Conservation (phyloP, 2,329 filamentous ascomycete species). For the Calonectria crousiana region DNA sequence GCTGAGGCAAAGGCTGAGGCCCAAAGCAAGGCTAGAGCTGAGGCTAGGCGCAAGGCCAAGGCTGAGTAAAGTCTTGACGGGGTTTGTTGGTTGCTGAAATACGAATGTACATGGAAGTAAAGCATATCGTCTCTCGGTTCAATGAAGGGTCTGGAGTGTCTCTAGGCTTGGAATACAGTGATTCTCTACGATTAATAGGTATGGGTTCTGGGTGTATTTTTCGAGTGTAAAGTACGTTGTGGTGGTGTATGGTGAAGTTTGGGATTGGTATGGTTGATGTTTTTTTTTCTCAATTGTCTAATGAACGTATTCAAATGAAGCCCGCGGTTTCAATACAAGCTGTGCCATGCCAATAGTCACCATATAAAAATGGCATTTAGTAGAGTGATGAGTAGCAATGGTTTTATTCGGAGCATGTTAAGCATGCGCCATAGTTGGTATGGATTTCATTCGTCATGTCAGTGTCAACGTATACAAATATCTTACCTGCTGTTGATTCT, state of each 20-base stretch:
- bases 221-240: neutral
- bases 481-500: neutral
- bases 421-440: neutral
- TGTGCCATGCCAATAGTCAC: neutral
- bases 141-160: neutral
- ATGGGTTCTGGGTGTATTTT: neutral
- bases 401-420: neutral
- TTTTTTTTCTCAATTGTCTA: conserved; percentile 22
- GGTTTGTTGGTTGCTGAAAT: neutral
- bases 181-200: conserved; percentile 5
- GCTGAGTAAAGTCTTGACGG: neutral
- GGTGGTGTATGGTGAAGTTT: conserved; percentile 18
- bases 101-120: neutral
- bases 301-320: conserved; percentile 19
- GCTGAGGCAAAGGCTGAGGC: neutral
- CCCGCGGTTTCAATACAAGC: conserved; percentile 19
- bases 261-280: conserved; percentile 12
- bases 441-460: neutral
- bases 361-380: neutral
- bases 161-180: conserved; percentile 16
- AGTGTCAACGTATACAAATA: neutral
- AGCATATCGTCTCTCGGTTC: neutral
- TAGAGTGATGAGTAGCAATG: neutral
- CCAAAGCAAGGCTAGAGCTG: neutral
- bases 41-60: conserved; percentile 2